Evolutionary conservation across 306 rosid species (phyloP).

Genomic region (Sphenostylis stenocarpa): DNA sequence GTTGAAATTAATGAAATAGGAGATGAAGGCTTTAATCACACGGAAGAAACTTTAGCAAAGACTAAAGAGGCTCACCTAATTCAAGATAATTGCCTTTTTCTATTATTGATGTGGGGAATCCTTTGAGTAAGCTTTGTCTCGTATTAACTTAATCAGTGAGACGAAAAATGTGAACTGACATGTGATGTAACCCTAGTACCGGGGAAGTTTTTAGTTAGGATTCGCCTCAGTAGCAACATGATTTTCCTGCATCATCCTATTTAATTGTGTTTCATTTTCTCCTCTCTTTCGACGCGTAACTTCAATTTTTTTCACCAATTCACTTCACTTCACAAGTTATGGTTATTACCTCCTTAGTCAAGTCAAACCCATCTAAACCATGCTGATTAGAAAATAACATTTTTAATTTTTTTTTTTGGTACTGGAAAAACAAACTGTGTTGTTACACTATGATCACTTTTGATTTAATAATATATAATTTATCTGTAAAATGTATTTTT

Average conservation of each 20-base stretch:
- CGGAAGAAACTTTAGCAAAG: constrained; percentile 20
- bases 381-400: not conserved
- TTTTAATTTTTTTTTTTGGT: not conserved
- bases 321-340: not conserved
- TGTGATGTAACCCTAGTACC: constrained; percentile 29
- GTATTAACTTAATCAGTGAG: constrained; percentile 25
- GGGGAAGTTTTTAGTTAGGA: constrained; percentile 35
- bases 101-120: constrained; percentile 34
- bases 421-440: not conserved
- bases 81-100: constrained; percentile 14
- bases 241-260: not conserved
- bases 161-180: constrained; percentile 29
- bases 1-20: constrained; percentile 12
- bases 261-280: constrained; percentile 11
- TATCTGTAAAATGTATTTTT: not conserved
- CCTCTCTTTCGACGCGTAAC: not conserved
- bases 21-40: constrained; percentile 12
- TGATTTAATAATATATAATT: not conserved
- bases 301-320: not conserved
- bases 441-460: too few species aligned
- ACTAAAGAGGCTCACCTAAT: constrained; percentile 13
- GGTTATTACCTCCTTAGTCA: not conserved
- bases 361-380: constrained; percentile 14
- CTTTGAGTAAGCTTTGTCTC: constrained; percentile 19
- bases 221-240: constrained; percentile 20